phyloP scores from a whole-genome alignment of 495 filamentous ascomycete species.

The Aspergillus incahuasiensis region DNA sequence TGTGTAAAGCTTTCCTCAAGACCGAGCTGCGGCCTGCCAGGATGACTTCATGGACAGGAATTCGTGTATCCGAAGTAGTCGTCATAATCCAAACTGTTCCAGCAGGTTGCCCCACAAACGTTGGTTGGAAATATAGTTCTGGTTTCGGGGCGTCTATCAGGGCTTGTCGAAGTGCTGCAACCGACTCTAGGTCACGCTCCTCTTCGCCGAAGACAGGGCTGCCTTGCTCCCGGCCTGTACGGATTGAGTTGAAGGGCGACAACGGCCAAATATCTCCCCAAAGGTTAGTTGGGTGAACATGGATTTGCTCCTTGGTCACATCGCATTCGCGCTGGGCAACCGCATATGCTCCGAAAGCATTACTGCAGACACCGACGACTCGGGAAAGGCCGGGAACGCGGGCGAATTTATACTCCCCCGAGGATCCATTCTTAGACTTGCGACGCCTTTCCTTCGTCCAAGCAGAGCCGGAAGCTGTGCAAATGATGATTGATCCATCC shows the following conservation, averaged over 20 bases:
- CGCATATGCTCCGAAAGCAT: slow-evolving; percentile 81
- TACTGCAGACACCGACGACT: slow-evolving; percentile 77
- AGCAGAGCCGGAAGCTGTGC: slow-evolving; percentile 84
- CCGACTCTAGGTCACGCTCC: slow-evolving; percentile 20
- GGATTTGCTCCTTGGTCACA: slow-evolving; percentile 70
- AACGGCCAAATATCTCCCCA: slow-evolving; percentile 71
- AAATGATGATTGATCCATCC: slow-evolving; percentile 92
- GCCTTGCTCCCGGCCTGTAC: slow-evolving; percentile 13
- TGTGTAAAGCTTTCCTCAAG: slow-evolving; percentile 56
- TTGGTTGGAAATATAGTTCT: slow-evolving; percentile 47
- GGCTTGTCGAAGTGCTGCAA: slow-evolving; percentile 30
- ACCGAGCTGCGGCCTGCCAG: slow-evolving; percentile 67
- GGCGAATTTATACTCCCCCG: slow-evolving; percentile 85
- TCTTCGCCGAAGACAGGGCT: slow-evolving; percentile 12
- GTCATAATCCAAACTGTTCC: slow-evolving; percentile 51
- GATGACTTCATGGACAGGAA: slow-evolving; percentile 83
- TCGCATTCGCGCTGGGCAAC: slow-evolving; percentile 83
- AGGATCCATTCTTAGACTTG: slow-evolving; percentile 69
- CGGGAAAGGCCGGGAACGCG: slow-evolving; percentile 82
- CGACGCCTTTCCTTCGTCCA: slow-evolving; percentile 80
- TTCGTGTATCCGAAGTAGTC: slow-evolving; percentile 54
- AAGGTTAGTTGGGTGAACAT: slow-evolving; percentile 56
- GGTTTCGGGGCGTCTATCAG: slow-evolving; percentile 53
- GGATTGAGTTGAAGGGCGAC: slow-evolving; percentile 50
- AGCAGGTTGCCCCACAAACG: slow-evolving; percentile 12